Base-by-base conservation (phyloP, 192 early-diverging fungal species). In the Chytriomyces sp. region DNA sequence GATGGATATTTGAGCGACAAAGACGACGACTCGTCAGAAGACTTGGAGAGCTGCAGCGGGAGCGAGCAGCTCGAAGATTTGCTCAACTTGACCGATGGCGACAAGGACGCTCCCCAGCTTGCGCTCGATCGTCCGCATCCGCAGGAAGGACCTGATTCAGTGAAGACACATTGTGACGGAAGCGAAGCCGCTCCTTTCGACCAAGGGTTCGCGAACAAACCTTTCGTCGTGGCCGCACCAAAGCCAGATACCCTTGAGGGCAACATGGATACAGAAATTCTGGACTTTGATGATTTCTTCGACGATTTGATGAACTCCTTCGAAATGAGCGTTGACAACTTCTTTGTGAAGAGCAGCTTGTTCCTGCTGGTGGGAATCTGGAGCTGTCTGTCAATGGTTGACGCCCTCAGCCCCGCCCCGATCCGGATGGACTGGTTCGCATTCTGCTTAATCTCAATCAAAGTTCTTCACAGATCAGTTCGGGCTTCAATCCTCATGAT, bases 231-330 rank as follows among this genome's bases (percentile, higher is more conserved):
- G 2, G 17, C 44, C 0, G 44, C 22, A 14, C 14, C 14, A 5
- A 61, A 61, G n/a, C 38, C 7, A 19, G 14, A 30, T 17, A 14
- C 62, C 7, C 39, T 22, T 25, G 28, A 28, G 10, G 28, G 39
- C n/a, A 17, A 25, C 10, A 44, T 41, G 63, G 44, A 52, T 25
- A 32, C 33, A n/a, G 34, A 68, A 12, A 6, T 55, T 4, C 52
- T 55, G 6, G 68, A 70, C 26, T 59, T 70, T 70, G 68, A 70
- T 59, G 68, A 70, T 10, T 70, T 70, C 33, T 59, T 70, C 30
- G 68, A 70, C 38, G 68, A 70, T 32, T 17, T 59, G 6, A 59
- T 70, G 6, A 10, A n/a, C 33, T 59, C 56, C 25, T 26, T 12
- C 28, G 68, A 70, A 59, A 59, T 28, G 31, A 25, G 25, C 33